Base-by-base conservation (phyloP, 2,329 filamentous ascomycete species). In the Penicillium sp. region DNA sequence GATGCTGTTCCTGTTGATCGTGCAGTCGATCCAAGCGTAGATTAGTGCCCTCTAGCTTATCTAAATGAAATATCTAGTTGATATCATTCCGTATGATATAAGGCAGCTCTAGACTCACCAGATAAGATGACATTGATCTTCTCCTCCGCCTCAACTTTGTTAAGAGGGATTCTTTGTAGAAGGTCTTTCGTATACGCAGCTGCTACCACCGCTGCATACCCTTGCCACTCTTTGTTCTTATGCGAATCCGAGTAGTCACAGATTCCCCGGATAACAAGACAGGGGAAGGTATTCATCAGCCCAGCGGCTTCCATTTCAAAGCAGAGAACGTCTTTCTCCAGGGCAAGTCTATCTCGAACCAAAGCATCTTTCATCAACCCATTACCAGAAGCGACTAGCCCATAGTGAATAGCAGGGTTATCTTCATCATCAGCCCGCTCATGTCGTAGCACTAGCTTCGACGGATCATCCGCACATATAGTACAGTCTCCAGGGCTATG, bases 1-100 rank as follows among this genome's bases (percentile, higher is more conserved):
- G 4, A 22, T 54, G 35, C 10, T 61, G 31, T 52, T 37, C 37
- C 10, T 61, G 26, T 52, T 31, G 45, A 33, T 55, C 54, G 37
- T 52, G 53, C 49, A 52, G 56, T 7, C 31, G 31, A 5, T 33
- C 31, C 9, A 59, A n/a, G 22, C 49, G 27, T 6, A 52, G 5
- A 27, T 53, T 58, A 3, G 49, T 56, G 33, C 53, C 13, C 27
- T 56, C 21, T 24, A 55, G 13, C 4, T 13, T 22, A 16, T 31
- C 49, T 51, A 29, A 27, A n/a, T 16, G 29, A 16, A 9, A 39
- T 4, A 16, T 1, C 2, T 5, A 33, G 31, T 11, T 4, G 16
- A 33, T 16, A 33, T 33, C 13, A 29, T 29, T 29, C 9, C 2
- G 27, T 11, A 29, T 11, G 1, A 9, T 29, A 3, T 29, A 1